Base-by-base conservation (phyloP, 768 basidiomycete species). In the Tylopilus rubrobrunneus region DNA sequence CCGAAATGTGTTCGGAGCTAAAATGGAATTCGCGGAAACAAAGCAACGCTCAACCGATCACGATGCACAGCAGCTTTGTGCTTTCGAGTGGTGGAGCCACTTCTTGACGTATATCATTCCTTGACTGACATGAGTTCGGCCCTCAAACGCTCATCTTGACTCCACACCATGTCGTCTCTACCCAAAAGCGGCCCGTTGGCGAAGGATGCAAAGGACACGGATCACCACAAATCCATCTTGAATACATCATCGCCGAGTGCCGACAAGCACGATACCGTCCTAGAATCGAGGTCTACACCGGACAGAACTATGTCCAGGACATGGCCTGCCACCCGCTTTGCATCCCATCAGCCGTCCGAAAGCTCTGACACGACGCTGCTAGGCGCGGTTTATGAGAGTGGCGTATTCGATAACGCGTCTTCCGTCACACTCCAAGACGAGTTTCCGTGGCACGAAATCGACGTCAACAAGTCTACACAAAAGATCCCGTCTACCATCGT, bases 31-130 rank as follows among this genome's bases (percentile, higher is more conserved):
- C 36, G 29, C 25, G 11, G 10, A 46, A 44, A 63, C 62, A 63
- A 61, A 53, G 58, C 47, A 51, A 41, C 7, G 17, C 27, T 14
- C 48, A 49, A 9, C 44, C 29, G 39, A 39, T 27, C 51, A 44
- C 46, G 44, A 34, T 37, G 33, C 51, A 53, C 52, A 34, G 27
- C 37, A 14, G 45, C 63, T 56, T 64, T 64, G 55, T 65, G 49
- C 56, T 43, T 56, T 44, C 33, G 28, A 36, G 14, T 39, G 46
- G 25, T 29, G 33, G 53, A 55, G 51, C 53, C 62, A 64, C 56
- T 25, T 19, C 46, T 36, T 29, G 25, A 34, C 48, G 34, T 42
- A 45, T 49, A 44, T 36, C 43, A 42, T 17, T 34, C 39, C 39
- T 31, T 3, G 23, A 48, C 27, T 34, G 34, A 28, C 12, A 37